Conservation (phyloP, 768 basidiomycete species). For the Holtermanniella nyarrowii region DNA sequence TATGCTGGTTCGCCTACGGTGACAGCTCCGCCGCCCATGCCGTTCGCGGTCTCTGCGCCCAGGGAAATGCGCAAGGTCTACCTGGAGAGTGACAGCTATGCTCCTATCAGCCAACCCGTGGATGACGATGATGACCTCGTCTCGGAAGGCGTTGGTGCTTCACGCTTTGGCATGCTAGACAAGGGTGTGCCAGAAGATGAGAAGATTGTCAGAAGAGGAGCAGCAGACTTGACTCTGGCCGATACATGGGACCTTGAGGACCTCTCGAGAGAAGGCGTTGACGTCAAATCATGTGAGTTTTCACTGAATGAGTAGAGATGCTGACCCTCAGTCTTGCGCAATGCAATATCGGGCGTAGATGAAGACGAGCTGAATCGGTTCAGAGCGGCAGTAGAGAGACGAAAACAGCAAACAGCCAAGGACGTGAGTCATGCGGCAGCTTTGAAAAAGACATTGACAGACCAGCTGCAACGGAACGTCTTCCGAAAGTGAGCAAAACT, state of each 20-base stretch:
- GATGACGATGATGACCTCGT: conserved; percentile 7
- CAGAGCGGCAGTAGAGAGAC: conserved; percentile 46
- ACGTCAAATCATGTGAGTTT: conserved; percentile 75
- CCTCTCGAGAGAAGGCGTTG: conserved; percentile 69
- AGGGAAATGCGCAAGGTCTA: conserved; percentile 1
- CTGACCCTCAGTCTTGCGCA: conserved; percentile 24
- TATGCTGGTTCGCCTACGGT: conserved; percentile 42
- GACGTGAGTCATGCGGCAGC: conserved; percentile 45
- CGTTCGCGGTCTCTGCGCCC: conserved; percentile 35
- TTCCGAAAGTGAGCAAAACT: conserved; percentile 67
- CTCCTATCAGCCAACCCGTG: neutral
- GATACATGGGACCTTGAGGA: conserved; percentile 49
- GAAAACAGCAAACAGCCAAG: conserved; percentile 79
- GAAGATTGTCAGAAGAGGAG: conserved; percentile 49
- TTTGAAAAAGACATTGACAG: conserved; percentile 63
- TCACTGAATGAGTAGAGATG: conserved; percentile 3
- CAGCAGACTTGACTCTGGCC: conserved; percentile 42
- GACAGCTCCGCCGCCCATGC: conserved; percentile 55
- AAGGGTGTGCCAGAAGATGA: conserved; percentile 44
- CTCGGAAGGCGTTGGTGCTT: conserved; percentile 13
- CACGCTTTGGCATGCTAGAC: conserved; percentile 39
- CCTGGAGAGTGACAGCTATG: conserved; percentile 7
- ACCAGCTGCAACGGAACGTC: conserved; percentile 66
- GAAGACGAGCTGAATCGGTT: conserved; percentile 41
- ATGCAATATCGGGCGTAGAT: conserved; percentile 37